Base-by-base conservation (phyloP, 1,284 basidiomycete species). In the Acaromyces ingoldii region DNA sequence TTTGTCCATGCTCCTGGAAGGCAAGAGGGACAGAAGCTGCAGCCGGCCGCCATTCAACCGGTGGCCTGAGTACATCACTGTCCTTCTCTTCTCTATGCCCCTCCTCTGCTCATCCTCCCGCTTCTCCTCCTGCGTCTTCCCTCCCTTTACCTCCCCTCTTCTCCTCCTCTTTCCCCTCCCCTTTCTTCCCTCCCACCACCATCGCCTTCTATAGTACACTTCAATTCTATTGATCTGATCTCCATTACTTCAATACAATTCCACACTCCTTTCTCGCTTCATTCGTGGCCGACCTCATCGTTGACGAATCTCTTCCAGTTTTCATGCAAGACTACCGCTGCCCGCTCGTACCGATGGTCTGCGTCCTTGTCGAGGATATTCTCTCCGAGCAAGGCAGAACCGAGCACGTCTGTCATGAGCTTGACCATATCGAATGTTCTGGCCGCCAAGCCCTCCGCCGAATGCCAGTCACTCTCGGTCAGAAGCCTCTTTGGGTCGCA, bases 401-500 rank as follows among this genome's bases (percentile, higher is more conserved):
- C 33, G 5, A 37, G 10, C 9, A 48, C 19, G n/a, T 48, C 46
- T 3, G 46, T 26, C 38, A 38, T 42, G 7, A 53, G 11, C 6
- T 17, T 9, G 19, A 53, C 22, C 33, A 51, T 40, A 10, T 33
- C 26, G 25, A 17, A 53, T 7, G 30, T 48, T n/a, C 47, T 15
- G 4, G 19, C 38, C 2, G 61, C 58, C 4, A 70, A 59, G 15
- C 39, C 57, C n/a, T 57, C 48, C 37, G 61, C 62, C 4, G 57
- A 61, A 38, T 68, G 59, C 38, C 55, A 63, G 44, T 74, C 71
- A 33, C 60, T 64, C 46, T 74, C 71, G 53, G 62, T 49, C 34
- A 74, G 49, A 2, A 68, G 48, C 15, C 65, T 55, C 9, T 29
- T 29, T 5, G 51, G 57, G 22, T 65, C 58, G 5, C 58, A 54